Evolutionary conservation across 129 eudicot species (phyloP).

Genomic region (Helianthus annuus): DNA sequence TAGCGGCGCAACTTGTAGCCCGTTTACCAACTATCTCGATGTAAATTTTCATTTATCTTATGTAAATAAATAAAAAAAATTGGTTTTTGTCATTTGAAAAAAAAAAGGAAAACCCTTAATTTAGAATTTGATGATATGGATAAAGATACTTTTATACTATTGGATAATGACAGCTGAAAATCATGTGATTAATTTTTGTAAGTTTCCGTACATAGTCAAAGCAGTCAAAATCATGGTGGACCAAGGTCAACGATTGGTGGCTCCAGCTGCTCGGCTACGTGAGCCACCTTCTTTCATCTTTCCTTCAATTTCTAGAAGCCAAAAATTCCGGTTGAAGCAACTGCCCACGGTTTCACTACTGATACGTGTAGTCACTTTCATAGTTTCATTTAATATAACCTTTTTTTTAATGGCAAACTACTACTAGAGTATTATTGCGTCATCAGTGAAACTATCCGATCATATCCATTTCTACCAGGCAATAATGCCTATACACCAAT

Average conservation of each 20-base stretch:
- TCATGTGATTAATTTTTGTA: constrained; percentile 6
- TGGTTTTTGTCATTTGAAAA: too few species aligned
- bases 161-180: constrained; percentile 5
- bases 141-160: background rate
- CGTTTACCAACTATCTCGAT: too few species aligned
- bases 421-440: too few species aligned
- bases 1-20: too few species aligned
- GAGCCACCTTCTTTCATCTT: constrained; percentile 16
- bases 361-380: background rate
- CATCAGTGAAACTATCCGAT: too few species aligned
- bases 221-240: constrained; percentile 25
- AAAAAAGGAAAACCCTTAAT: too few species aligned
- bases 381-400: background rate
- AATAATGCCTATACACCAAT: too few species aligned
- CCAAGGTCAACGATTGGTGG: constrained; percentile 14
- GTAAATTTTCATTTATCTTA: too few species aligned
- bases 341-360: constrained; percentile 17
- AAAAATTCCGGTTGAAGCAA: background rate
- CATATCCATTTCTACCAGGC: too few species aligned
- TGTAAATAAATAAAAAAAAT: too few species aligned
- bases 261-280: constrained; percentile 16
- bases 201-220: constrained; percentile 18
- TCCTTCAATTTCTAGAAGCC: constrained; percentile 4
- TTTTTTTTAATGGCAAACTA: too few species aligned
- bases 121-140: too few species aligned